Base-by-base conservation (phyloP, 495 filamentous ascomycete genomes). In the Penicillium waksmanii region DNA sequence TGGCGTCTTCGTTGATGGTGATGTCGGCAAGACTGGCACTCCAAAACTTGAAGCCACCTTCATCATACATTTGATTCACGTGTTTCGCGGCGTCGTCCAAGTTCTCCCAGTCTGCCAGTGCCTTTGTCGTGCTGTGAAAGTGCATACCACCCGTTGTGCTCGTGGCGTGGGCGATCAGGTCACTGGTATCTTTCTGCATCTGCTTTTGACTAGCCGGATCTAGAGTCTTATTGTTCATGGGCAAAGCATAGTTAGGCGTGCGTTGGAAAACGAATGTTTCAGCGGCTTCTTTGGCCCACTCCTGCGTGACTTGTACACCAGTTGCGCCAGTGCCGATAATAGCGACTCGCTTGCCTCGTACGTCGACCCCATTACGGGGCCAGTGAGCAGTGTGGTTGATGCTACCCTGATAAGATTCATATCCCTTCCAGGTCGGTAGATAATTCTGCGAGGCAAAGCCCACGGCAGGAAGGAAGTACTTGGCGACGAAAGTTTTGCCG, bases 271-370 rank as follows among this genome's bases (percentile, higher is more conserved):
- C 77, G 0, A 71, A 80, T 15, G 81, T 65, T 6, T 66, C 57
- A 2, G 43, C 67, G 0, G 75, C 82, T 2, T 65, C 55, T n/a
- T 71, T 72, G 9, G 71, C 81, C 62, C 65, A 69, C n/a, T 78
- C 78, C 55, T 87, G 84, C 1, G 73, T 73, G 36, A 85, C 72
- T 57, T 89, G 86, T 1, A 88, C 80, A 0, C 84, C 85, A 0
- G 81, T 76, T 0, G 84, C 78, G 7, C 86, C 86, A 1, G 85
- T 88, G 12, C 86, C 86, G 19, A 89, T 81, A 42, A 87, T 71
- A 13, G 80, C 83, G 38, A 75, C 69, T 10, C 75, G 72, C 66
- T 87, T 86, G 44, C 74, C 73, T 34, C 66, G 66, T 9, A 86
- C 66, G 52, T 82, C 70, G 34, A 84, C 69, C 5, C 71, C 64